Conservation (phyloP, 768 basidiomycete genomes). For the Naganishia friedmannii region DNA sequence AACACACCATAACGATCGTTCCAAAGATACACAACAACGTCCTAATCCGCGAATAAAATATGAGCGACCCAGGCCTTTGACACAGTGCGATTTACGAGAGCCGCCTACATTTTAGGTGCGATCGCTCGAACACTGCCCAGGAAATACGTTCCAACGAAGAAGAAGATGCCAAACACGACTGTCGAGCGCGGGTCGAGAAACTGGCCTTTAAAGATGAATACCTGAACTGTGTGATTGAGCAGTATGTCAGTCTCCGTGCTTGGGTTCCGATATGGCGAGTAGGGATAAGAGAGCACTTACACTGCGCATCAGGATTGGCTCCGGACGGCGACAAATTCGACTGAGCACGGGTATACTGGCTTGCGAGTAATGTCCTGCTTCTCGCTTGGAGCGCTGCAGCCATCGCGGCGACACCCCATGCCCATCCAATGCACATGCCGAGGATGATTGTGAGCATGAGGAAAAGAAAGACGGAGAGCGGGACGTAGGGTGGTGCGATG, state of each 20-base stretch:
- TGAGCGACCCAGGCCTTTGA: background rate
- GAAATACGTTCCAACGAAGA: conserved; percentile 56
- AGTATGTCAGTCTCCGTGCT: background rate
- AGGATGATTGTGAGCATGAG: conserved; percentile 57
- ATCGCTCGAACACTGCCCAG: conserved; percentile 58
- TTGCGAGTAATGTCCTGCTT: conserved; percentile 17
- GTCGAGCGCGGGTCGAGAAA: conserved; percentile 60
- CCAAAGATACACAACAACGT: conserved; percentile 57
- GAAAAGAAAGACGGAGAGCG: conserved; percentile 58
- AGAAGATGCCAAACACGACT: conserved; percentile 57
- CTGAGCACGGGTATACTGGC: conserved; percentile 17
- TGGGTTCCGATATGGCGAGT: background rate
- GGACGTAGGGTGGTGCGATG: conserved; percentile 59
- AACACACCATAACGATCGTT: conserved; percentile 55
- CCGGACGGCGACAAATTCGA: conserved; percentile 27
- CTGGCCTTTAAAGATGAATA: conserved; percentile 57
- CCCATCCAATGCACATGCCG: conserved; percentile 61
- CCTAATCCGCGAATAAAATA: conserved; percentile 11
- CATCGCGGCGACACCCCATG: conserved; percentile 60
- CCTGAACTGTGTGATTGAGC: conserved; percentile 39
- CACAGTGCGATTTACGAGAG: background rate
- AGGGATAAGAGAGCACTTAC: conserved; percentile 40
- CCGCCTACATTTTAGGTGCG: conserved; percentile 54
- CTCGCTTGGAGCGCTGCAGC: conserved; percentile 55
- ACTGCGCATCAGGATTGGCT: conserved; percentile 45